Percentiles rank a stretch among this genome's conserved stretches.
Evolutionary conservation across 2,329 filamentous ascomycete species (phyloP).

Genomic region (Alternaria gaisen): DNA sequence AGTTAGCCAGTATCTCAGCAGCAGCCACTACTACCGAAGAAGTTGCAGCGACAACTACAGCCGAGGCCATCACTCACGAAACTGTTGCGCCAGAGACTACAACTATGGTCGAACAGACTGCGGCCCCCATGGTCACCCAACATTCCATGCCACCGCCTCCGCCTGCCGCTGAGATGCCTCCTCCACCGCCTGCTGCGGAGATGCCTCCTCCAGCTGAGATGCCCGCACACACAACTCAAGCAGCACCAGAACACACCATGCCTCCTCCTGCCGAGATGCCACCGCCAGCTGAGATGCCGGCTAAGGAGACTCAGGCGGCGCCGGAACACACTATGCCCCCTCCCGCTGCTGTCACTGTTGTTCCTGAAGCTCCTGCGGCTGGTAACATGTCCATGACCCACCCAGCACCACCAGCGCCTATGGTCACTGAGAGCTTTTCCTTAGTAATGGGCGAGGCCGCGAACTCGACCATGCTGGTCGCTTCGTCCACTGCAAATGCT

Average conservation of each 20-base stretch:
- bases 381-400: neutral
- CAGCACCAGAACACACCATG: slow-evolving; percentile 1
- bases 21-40: slow-evolving; percentile 8
- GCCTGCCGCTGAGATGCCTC: neutral
- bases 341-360: neutral
- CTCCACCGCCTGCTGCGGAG: neutral
- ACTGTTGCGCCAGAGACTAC: slow-evolving; percentile 8
- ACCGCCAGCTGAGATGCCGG: slow-evolving; percentile 4
- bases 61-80: slow-evolving; percentile 15
- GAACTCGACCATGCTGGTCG: neutral
- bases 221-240: neutral
- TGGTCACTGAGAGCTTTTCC: slow-evolving; percentile 20
- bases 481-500: neutral
- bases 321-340: slow-evolving; percentile 9
- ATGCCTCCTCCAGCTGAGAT: slow-evolving; percentile 4
- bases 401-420: slow-evolving; percentile 14
- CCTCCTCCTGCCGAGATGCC: neutral
- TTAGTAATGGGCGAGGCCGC: slow-evolving; percentile 15
- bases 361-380: neutral
- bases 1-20: slow-evolving; percentile 17
- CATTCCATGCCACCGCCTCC: neutral
- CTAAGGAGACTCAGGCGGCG: slow-evolving; percentile 3
- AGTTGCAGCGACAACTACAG: slow-evolving; percentile 5
- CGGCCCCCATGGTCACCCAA: slow-evolving; percentile 7
- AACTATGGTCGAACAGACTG: slow-evolving; percentile 1